Evolutionary conservation across 805 yeast genomes (phyloP).

Genomic region (Lipomyces starkeyi): DNA sequence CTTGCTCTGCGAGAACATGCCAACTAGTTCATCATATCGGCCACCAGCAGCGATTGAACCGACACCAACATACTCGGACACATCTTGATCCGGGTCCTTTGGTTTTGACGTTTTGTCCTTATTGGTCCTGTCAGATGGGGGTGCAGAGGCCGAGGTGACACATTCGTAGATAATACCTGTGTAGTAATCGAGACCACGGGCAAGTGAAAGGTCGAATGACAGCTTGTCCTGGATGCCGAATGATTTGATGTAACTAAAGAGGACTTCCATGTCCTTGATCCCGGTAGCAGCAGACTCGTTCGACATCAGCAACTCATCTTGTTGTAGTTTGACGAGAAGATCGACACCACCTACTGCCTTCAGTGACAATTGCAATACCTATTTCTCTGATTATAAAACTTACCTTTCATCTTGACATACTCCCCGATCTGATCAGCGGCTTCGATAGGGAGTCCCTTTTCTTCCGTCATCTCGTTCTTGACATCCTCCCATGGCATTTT

Average conservation of each 20-base stretch:
- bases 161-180: constrained; percentile 97
- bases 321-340: constrained; percentile 57
- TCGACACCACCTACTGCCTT: constrained; percentile 52
- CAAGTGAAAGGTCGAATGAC: constrained; percentile 91
- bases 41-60: constrained; percentile 99
- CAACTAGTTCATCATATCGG: constrained; percentile 93
- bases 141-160: constrained; percentile 94
- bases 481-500: constrained; percentile 96
- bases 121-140: constrained; percentile 49
- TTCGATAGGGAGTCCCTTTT: constrained; percentile 86
- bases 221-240: constrained; percentile 68
- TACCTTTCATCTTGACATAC: constrained; percentile 83
- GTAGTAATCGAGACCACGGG: constrained; percentile 97
- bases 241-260: constrained; percentile 81
- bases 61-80: constrained; percentile 96
- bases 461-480: constrained; percentile 87
- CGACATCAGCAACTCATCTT: constrained; percentile 61
- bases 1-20: constrained; percentile 89
- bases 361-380: constrained; percentile 47
- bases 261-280: constrained; percentile 74
- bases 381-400: neutral
- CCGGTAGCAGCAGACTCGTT: constrained; percentile 82
- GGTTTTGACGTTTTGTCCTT: constrained; percentile 48
- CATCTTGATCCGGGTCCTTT: constrained; percentile 59
- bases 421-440: constrained; percentile 94